Conservation (phyloP, 768 basidiomycete genomes). For the Agaricus sinodeliciosus region DNA sequence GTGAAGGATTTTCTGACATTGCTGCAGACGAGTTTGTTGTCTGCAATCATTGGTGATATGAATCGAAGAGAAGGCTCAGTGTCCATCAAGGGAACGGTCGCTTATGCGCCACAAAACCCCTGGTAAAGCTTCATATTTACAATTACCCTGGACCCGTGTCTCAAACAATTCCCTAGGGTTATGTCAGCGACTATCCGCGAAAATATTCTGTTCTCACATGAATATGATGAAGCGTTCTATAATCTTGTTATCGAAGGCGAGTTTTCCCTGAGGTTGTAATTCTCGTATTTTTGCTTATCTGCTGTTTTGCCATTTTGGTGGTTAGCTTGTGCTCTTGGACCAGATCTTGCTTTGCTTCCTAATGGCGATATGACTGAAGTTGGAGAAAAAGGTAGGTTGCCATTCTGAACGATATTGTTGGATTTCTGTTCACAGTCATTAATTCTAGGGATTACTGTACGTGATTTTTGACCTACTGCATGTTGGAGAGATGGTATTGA, state of each 20-base stretch:
- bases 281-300: not conserved
- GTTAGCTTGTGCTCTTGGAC: constrained; percentile 76
- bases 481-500: not conserved
- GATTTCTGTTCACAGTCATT: not conserved
- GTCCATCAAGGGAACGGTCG: constrained; percentile 57
- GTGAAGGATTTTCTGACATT: not conserved
- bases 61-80: constrained; percentile 67
- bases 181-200: constrained; percentile 81
- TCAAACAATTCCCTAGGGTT: constrained; percentile 41
- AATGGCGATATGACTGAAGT: constrained; percentile 83
- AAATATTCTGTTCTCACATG: constrained; percentile 89
- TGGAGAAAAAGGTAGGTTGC: constrained; percentile 65
- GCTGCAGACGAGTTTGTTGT: constrained; percentile 60
- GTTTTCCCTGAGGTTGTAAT: not conserved
- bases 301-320: not conserved
- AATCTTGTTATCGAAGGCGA: constrained; percentile 73
- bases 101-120: constrained; percentile 84
- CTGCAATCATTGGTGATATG: constrained; percentile 88
- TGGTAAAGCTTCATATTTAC: constrained; percentile 42
- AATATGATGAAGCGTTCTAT: constrained; percentile 83
- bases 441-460: constrained; percentile 48
- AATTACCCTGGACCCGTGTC: not conserved
- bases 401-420: not conserved
- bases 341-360: constrained; percentile 73
- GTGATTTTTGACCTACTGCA: constrained; percentile 12